A percentile compares a stretch with the other conserved stretches of the same genome.
phyloP scores from a whole-genome alignment of 2,329 filamentous ascomycete species.

The Zasmidium cellare region DNA sequence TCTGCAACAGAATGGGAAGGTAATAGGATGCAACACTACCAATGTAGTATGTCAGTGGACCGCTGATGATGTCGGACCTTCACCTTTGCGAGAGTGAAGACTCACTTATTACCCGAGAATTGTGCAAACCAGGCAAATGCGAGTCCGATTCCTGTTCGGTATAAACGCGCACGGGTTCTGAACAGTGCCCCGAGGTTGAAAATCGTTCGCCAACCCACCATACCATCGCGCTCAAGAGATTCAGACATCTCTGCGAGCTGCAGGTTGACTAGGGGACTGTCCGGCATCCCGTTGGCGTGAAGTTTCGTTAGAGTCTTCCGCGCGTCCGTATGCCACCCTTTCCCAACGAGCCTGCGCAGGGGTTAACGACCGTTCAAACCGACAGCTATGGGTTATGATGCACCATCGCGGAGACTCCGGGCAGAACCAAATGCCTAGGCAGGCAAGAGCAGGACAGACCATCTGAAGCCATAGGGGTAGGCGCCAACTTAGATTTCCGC shows the following conservation, averaged over 20 bases:
- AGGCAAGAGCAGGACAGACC: too few species aligned
- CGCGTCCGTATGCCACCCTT: conserved; percentile 58
- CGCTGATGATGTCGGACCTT: too few species aligned
- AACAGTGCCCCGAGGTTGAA: too few species aligned
- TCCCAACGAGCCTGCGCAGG: too few species aligned
- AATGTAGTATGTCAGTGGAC: too few species aligned
- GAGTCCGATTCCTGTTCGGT: conserved; percentile 37
- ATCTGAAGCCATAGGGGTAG: too few species aligned
- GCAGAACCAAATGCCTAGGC: conserved; percentile 44
- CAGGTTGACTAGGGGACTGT: conserved; percentile 21
- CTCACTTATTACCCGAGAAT: conserved; percentile 40
- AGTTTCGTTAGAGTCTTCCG: conserved; percentile 8
- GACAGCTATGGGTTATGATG: conserved; percentile 54
- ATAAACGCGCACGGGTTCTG: conserved; percentile 5
- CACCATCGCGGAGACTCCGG: conserved; percentile 63
- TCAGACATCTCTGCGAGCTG: conserved; percentile 40
- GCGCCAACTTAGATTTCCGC: too few species aligned
- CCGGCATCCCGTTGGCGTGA: not conserved
- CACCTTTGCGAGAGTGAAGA: too few species aligned
- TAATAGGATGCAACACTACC: conserved; percentile 38
- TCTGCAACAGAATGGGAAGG: conserved; percentile 36
- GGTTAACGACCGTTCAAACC: too few species aligned
- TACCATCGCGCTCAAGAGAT: too few species aligned
- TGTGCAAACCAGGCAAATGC: conserved; percentile 51
- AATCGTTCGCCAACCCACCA: too few species aligned